Base-by-base conservation (phyloP, 306 rosid species). In the Vigna nakashimae region DNA sequence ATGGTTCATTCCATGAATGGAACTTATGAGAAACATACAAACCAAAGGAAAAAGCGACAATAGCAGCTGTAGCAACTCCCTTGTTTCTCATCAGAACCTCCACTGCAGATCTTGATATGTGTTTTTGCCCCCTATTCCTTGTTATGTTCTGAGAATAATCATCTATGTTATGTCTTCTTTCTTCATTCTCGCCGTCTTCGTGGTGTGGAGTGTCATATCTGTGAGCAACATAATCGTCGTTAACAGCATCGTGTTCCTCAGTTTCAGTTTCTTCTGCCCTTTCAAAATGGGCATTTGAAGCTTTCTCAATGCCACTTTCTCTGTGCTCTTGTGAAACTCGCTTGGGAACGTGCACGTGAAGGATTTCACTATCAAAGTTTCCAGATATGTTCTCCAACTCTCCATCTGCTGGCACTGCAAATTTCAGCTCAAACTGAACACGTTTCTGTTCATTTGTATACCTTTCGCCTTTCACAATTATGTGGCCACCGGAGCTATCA, bases 1-100 rank as follows among this genome's bases (percentile, higher is more conserved):
- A 60, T 30, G 43, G 43, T 30, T 9, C 5, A 26, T 11, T 52
- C 66, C 74, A 77, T 40, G 16, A 71, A 60, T 82, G 56, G 26
- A 79, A 74, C 80, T 72, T 62, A 0, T 60, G 73, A 69, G 89
- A 73, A 10, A 83, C 64, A 0, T 81, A 56, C 65, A 88, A n/a
- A 52, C 90, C 88, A 15, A 90, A 57, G 12, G 89, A 81, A 74
- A 90, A 88, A 2, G 92, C 90, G 20, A 88, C 0, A 17, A 77
- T 14, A n/a, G 87, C 89, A 57, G 90, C 71, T 5, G 74, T 14
- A 43, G 86, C 50, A 38, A 83, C 53, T 42, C 74, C 86, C 77
- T 74, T 88, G 84, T 86, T 84, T 69, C 75, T 65, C 4, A 22
- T 76, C 81, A 86, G 22, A 58, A 81, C 3, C 30, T 86, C 55